Percentiles rank a stretch among this genome's conserved stretches.
These are phyloP conservation scores for Saccharum spontaneum DNA, from an alignment of 176 grass and related monocot species.

Conservation along the genomic window DNA sequence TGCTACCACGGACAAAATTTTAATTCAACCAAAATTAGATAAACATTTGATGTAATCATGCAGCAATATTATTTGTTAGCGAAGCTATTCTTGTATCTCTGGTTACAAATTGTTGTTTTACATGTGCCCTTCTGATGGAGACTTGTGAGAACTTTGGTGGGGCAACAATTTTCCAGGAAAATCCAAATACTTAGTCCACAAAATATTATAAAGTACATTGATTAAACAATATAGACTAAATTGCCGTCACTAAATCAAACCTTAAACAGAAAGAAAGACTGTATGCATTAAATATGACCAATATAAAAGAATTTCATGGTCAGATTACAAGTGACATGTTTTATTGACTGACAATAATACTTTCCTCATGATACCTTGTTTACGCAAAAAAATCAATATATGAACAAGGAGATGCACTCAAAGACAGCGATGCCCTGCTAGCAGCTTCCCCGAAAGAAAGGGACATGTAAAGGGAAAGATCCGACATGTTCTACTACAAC, in stretches of 20 bases:
- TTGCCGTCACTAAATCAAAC: neutral
- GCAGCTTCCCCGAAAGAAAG: constrained; percentile 29
- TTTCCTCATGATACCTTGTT: neutral
- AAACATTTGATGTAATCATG: neutral
- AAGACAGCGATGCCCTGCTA: neutral
- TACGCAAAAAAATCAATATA: neutral
- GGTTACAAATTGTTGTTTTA: neutral
- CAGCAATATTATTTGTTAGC: neutral
- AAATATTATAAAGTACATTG: neutral
- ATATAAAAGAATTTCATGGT: constrained; percentile 16
- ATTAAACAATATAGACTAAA: neutral
- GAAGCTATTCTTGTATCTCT: neutral
- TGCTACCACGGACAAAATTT: constrained; percentile 15
- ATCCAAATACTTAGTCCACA: neutral
- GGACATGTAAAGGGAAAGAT: constrained; percentile 26
- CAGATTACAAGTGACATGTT: neutral
- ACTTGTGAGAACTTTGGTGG: constrained; percentile 1
- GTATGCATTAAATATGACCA: neutral
- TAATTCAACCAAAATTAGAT: neutral
- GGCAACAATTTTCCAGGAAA: neutral
- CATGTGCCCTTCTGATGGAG: constrained; percentile 4
- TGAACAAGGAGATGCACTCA: constrained; percentile 7
- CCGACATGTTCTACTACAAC: neutral
- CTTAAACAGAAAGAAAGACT: neutral
- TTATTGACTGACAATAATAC: constrained; percentile 5